Base-by-base conservation (phyloP, 2,329 filamentous ascomycete genomes). In the Fusarium compactum region DNA sequence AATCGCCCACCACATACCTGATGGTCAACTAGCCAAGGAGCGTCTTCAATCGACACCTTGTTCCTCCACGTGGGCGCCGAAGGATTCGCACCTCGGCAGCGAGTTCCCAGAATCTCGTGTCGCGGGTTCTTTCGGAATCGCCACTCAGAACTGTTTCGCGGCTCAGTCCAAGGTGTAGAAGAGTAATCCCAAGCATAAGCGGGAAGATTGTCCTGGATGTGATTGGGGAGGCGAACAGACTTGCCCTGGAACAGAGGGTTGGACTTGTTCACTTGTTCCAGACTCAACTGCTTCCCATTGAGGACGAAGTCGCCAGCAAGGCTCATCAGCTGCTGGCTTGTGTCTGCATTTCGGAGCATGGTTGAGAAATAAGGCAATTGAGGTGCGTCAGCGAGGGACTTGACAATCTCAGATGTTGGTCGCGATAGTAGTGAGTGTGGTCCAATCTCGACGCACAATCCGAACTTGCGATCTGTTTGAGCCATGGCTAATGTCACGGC, bases 51-150 rank as follows among this genome's bases (percentile, higher is more conserved):
- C 5, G 71, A 73, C n/a, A 73, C 69, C 58, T 63, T 73, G 34
- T 73, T 73, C 55, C 71, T 72, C 71, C 71, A 74, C 14, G 71
- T 72, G 11, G 71, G 71, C 44, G 71, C 71, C n/a, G 71, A 70
- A 48, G 71, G 71, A 22, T 74, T 74, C 15, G 60, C 66, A n/a
- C 71, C 71, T 64, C 71, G 61, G 22, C 71, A 74, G 11, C 71
- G 69, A 4, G 71, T 70, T 40, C 71, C 71, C 7, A 74, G 24
- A 43, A 74, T 74, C 58, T 74, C 71, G 58, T 74, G 71, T 16
- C 71, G 58, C 7, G 71, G 69, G 20, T 66, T 44, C 20, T 74
- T 74, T 1, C 71, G 53, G 22, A 74, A 74, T 30, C 71, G 71
- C 71, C 71, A 74, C 50, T 74, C 71, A 45, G 20, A n/a, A 22